Evolutionary conservation across 768 basidiomycete genomes (phyloP), one percentile per base, ranked within the genome.

Genomic region (Daedaleopsis sinensis): DNA sequence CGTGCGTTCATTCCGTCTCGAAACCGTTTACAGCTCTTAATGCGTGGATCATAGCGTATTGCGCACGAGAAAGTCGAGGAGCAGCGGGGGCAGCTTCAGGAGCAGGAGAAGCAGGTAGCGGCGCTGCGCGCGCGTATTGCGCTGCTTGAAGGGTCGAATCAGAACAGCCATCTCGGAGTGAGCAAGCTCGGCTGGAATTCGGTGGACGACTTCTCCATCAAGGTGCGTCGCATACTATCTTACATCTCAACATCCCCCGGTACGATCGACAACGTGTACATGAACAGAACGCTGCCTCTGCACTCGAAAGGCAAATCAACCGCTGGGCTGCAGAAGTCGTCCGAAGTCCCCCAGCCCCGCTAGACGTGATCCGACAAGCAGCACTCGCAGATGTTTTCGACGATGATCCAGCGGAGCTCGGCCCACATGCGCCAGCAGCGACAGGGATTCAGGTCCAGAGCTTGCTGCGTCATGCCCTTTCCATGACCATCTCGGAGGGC

Each of bases 1-100:
- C 67, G 91, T 68, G 24, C 35, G 66, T 61, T 6, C 35, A 48
- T 32, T 19, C 35, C 15, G 27, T 19, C 49, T 50, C 35, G 32
- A 16, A 37, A 48, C 35, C 37, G 27, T 32, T 32, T 32, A 32
- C 21, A 39, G 23, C 44, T 47, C 46, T 23, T 24, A 18, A 38
- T 38, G 23, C 21, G 63, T 11, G 23, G 36, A 44, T 50, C 52
- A 37, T 70, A 91, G 91, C 84, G 90, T 56, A 90, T 93, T 71
- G 92, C 92, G 32, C 92, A 94, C 78, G 88, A 93, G 73, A 93
- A 90, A 73, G 92, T 94, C 65, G 92, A 94, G 72, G 84, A 89
- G 66, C 92, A 94, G 71, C 79, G 92, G 12, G 70, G 69, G 13
- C 91, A 94, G 69, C 82, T 94, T 21, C 88, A 92, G 69, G 89